Percentiles rank a stretch among this genome's conserved stretches.
phyloP scores from a whole-genome alignment of 225 moss, liverwort and hornwort genomes.

The Polytrichum commune region DNA sequence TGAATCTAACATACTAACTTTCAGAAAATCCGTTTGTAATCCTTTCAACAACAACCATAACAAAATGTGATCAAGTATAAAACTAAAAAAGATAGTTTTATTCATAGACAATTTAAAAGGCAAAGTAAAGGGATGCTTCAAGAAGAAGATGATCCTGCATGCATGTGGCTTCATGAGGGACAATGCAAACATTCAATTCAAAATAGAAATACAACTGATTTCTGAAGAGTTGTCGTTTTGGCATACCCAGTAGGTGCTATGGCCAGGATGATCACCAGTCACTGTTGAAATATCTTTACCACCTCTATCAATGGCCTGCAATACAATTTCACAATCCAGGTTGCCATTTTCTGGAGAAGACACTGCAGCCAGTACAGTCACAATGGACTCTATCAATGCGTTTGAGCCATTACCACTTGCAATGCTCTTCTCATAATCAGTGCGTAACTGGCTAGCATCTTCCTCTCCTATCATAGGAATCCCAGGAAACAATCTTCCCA shows the following conservation, averaged over 20 bases:
- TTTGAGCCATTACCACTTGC: conserved; percentile 11
- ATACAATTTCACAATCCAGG: conserved; percentile 40
- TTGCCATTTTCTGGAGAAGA: conserved; percentile 18
- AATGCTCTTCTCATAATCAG: conserved; percentile 23
- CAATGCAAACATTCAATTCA: too few relatives aligned
- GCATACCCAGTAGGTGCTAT: conserved; percentile 58
- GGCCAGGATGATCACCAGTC: background rate
- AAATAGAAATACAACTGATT: too few relatives aligned
- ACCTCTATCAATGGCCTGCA: conserved; percentile 67
- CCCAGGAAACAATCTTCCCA: conserved; percentile 47
- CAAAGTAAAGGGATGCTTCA: too few relatives aligned
- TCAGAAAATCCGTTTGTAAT: too few relatives aligned
- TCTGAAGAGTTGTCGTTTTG: too few relatives aligned
- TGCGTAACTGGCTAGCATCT: conserved; percentile 51
- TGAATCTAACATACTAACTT: too few relatives aligned
- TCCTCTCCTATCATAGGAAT: conserved; percentile 72
- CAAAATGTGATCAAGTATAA: too few relatives aligned
- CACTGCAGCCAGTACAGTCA: conserved; percentile 39
- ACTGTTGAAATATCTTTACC: conserved; percentile 11
- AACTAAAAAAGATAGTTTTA: too few relatives aligned
- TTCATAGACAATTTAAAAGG: too few relatives aligned
- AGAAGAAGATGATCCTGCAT: too few relatives aligned
- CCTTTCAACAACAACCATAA: too few relatives aligned
- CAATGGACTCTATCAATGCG: conserved; percentile 44
- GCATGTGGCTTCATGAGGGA: too few relatives aligned